A percentile compares a stretch with the other conserved stretches of the same genome.
phyloP scores from a whole-genome alignment of 805 yeast species.

The Huiozyma sinensis region DNA sequence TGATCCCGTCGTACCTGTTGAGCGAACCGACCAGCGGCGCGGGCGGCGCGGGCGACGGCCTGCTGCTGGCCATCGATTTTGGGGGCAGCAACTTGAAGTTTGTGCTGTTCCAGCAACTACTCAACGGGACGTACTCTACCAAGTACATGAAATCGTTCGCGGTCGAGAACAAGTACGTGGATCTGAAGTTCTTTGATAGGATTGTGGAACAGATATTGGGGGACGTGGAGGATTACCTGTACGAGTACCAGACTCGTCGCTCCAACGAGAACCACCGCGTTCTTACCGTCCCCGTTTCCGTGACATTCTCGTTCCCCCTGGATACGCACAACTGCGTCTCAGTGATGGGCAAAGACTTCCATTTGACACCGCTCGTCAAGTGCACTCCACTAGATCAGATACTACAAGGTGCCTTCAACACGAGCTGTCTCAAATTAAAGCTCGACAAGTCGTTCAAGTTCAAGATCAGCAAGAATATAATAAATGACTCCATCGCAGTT shows the following conservation, averaged over 20 bases:
- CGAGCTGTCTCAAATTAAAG: constrained; percentile 1
- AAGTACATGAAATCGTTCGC: constrained; percentile 7
- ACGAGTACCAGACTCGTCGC: constrained; percentile 8
- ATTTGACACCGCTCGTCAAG: constrained; percentile 33
- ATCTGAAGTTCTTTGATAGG: constrained; percentile 12
- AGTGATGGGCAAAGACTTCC: constrained; percentile 54
- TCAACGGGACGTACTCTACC: constrained; percentile 7
- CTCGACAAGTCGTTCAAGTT: constrained; percentile 12
- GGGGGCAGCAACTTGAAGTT: constrained; percentile 23
- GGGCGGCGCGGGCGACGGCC: neutral
- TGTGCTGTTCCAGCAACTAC: constrained; percentile 8
- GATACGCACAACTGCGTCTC: constrained; percentile 27
- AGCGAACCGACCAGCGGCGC: neutral
- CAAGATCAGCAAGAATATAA: constrained; percentile 33
- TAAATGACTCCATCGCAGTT: constrained; percentile 61
- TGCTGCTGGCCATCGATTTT: constrained; percentile 19
- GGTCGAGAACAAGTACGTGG: constrained; percentile 9
- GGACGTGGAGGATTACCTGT: constrained; percentile 9
- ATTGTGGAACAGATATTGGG: constrained; percentile 12
- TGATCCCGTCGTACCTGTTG: constrained; percentile 12
- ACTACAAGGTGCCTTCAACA: constrained; percentile 28
- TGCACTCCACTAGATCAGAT: constrained; percentile 34
- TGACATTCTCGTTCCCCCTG: constrained; percentile 28
- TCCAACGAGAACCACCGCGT: neutral
- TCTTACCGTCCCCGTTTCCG: constrained; percentile 17